Evolutionary conservation across 1,139 yeast species (phyloP), one percentile per base, ranked within the genome.

Genomic region (Kluyveromyces sp.): DNA sequence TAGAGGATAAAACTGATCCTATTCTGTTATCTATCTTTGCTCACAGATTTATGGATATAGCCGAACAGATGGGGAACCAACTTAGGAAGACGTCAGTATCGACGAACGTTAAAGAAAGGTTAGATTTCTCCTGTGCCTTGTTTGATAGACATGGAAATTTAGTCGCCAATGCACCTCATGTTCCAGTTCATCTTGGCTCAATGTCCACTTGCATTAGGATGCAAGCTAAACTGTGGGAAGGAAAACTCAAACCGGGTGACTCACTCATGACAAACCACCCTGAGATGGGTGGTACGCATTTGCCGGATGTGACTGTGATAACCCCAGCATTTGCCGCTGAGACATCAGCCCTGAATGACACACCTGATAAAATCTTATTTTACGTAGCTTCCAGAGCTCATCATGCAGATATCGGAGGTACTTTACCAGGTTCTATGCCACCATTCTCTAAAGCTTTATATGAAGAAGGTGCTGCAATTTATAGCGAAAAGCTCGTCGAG

Each of bases 61-160:
- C 95, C 3, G 94, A 84, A 56, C 94, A 84, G 58, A 84, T 84
- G 95, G 94, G 94, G 11, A 73, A 79, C 51, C 83, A 89, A 9
- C 67, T 84, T 50, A 83, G 83, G 54, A 83, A 82, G 62, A 84
- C 94, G 0, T 75, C 89, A 3, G 85, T 84, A 37, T 82, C 92
- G 6, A 83, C 92, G n/a, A 85, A 84, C 56, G 86, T 85, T 49
- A 85, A 85, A 57, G 95, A 85, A 60, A 68, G 95, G 46, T 67
- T 85, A 41, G 95, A 85, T 60, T 85, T 84, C 58, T 83, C 94
- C 8, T 85, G 94, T 69, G 95, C 95, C 1, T 66, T 85, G 20
- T 85, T 85, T 58, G 87, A 82, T 52, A 70, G 75, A 1, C 75
- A 78, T 43, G 94, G 94, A 15, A 85, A 81, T 43, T 69, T 85